Conservation (phyloP, 768 basidiomycete genomes). For the Amylocystis lapponica region DNA sequence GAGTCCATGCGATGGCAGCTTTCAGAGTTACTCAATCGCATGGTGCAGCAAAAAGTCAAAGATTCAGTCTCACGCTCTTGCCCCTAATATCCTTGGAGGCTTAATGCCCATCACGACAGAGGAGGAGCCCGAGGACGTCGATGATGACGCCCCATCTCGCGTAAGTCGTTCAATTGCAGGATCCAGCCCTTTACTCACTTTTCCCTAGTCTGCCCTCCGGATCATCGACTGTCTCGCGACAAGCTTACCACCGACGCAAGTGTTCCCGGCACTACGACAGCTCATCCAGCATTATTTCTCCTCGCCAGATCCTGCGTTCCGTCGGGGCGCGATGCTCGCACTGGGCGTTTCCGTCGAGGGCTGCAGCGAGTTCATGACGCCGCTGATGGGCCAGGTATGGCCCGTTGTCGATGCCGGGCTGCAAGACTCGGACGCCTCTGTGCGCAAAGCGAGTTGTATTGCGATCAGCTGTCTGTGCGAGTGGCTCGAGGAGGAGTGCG, state of each 20-base stretch:
- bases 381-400: conserved; percentile 89
- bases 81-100: conserved; percentile 79
- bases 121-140: conserved; percentile 88
- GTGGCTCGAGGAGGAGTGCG: conserved; percentile 93
- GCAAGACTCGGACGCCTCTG: conserved; percentile 73
- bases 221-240: conserved; percentile 92
- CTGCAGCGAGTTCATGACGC: conserved; percentile 96
- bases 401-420: conserved; percentile 89
- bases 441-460: conserved; percentile 93
- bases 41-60: conserved; percentile 86
- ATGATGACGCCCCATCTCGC: conserved; percentile 88
- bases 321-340: conserved; percentile 92
- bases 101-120: conserved; percentile 94
- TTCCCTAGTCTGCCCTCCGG: conserved; percentile 78
- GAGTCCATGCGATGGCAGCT: conserved; percentile 23
- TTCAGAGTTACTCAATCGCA: no score
- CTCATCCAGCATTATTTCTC: conserved; percentile 83
- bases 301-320: conserved; percentile 68
- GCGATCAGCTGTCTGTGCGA: conserved; percentile 96
- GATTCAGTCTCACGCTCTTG: conserved; percentile 81
- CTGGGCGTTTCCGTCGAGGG: conserved; percentile 96
- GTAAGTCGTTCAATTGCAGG: conserved; percentile 39
- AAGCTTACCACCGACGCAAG: conserved; percentile 87
- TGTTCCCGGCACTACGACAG: conserved; percentile 85
- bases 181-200: background rate